Conservation (phyloP, 805 yeast species). For the Ogataea saltuana region DNA sequence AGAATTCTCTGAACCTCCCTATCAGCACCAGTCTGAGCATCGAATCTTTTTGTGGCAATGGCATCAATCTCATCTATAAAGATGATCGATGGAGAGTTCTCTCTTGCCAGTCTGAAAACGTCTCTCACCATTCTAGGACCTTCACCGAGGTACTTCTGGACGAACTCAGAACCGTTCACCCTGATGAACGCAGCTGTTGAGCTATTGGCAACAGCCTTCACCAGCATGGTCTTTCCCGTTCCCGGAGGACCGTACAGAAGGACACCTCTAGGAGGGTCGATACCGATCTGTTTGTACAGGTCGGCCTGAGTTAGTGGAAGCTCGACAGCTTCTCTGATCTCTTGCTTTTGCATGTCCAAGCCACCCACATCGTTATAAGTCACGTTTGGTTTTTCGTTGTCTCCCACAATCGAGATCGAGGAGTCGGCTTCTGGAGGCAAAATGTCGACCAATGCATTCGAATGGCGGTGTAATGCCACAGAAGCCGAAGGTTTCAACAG, state of each 20-base stretch:
- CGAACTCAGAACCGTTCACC: slow-evolving; percentile 97
- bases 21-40: slow-evolving; percentile 99
- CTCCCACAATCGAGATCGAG: slow-evolving; percentile 90
- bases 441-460: slow-evolving; percentile 95
- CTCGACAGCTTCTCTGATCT: slow-evolving; percentile 97
- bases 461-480: slow-evolving; percentile 97
- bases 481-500: slow-evolving; percentile 91
- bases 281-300: slow-evolving; percentile 94
- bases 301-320: slow-evolving; percentile 95
- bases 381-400: slow-evolving; percentile 88
- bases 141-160: slow-evolving; percentile 97
- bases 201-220: slow-evolving; percentile 96
- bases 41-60: slow-evolving; percentile 97
- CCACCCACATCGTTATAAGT: slow-evolving; percentile 99
- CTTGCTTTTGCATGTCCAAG: slow-evolving; percentile 98
- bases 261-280: slow-evolving; percentile 98
- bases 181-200: slow-evolving; percentile 95
- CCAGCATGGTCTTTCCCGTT: slow-evolving; percentile 98
- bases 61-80: slow-evolving; percentile 99
- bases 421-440: slow-evolving; percentile 99
- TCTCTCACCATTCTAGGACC: slow-evolving; percentile 99
- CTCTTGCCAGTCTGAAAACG: slow-evolving; percentile 95
- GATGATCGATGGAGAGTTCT: slow-evolving; percentile 94
- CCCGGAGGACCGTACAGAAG: slow-evolving; percentile 99
- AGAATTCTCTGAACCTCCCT: slow-evolving; percentile 98